Evolutionary conservation across 768 basidiomycete genomes (phyloP), one percentile per base, ranked within the genome.

Genomic region (Terana coerulea): DNA sequence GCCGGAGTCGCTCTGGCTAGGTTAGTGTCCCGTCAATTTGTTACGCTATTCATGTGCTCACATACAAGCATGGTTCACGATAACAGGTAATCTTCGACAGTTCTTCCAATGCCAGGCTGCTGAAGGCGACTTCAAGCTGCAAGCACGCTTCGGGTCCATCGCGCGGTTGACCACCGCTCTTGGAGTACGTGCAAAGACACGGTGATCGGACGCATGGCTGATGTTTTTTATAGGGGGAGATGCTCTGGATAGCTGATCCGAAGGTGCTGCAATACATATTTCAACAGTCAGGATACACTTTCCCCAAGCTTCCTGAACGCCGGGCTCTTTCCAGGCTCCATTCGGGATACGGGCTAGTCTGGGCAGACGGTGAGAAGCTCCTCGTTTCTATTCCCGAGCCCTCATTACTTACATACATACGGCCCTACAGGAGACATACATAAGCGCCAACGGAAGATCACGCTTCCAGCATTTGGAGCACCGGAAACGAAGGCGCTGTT

Each of bases 161-260:
- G 52, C 44, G 2, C 52, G 39, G 8, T 5, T 53, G 5, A 47
- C 47, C 9, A 30, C 31, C 5, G 12, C 45, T 5, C 15, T 47
- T 21, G 52, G 52, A 3, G 52, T 53, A 21, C 3, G 52, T 26
- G 7, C 14, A 25, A 14, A 30, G 11, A 30, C 35, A 28, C 10
- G n/a, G 11, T 10, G 29, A 19, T 17, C 11, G 14, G 9, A 10
- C n/a, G 9, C 22, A 12, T 29, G 7, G 12, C 15, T 6, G 28
- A 19, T 21, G 7, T 14, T 8, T 7, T 25, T 39, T n/a, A 24
- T 24, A 79, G 2, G 80, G 80, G 12, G 76, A 80, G 59, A 73
- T 76, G 17, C 64, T 83, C 28, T 63, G 78, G 42, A 71, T 80
- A 47, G 74, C 78, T 25, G 81, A 83, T 51, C 79, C 47, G n/a